Percentiles rank a stretch among this genome's conserved stretches.
Conservation (phyloP, 2,329 filamentous ascomycete genomes). For the Pyrenochaeta sp. region DNA sequence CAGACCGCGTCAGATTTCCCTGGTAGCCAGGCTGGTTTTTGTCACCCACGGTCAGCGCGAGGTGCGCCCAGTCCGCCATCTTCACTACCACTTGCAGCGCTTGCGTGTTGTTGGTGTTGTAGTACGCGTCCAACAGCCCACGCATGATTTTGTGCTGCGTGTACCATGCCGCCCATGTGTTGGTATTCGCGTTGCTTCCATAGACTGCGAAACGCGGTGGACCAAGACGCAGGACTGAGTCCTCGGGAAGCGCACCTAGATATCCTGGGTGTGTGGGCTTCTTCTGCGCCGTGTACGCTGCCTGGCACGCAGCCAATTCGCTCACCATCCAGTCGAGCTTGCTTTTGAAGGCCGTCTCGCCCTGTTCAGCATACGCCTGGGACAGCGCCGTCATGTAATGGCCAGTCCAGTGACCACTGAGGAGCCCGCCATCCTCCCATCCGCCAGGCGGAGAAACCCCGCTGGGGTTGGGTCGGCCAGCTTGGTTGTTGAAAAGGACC, state of each 20-base stretch:
- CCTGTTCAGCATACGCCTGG: conserved; percentile 19
- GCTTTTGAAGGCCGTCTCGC: conserved; percentile 13
- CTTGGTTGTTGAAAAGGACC: conserved; percentile 23
- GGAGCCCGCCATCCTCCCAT: conserved; percentile 22
- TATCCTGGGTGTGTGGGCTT: conserved; percentile 19
- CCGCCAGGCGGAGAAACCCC: conserved; percentile 16
- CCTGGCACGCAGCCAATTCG: conserved; percentile 18
- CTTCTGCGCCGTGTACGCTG: conserved; percentile 11
- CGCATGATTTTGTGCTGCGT: conserved; percentile 26
- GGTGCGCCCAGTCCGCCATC: conserved; percentile 24
- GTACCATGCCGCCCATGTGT: conserved; percentile 27
- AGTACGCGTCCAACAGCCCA: conserved; percentile 21
- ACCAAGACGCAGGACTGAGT: conserved; percentile 19
- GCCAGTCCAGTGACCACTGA: conserved; percentile 21
- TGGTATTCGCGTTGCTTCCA: conserved; percentile 11
- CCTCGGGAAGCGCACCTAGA: conserved; percentile 20
- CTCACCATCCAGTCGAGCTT: conserved; percentile 25
- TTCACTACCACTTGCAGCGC: conserved; percentile 21
- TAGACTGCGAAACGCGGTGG: conserved; percentile 22
- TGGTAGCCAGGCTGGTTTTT: conserved; percentile 21
- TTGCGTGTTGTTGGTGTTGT: conserved; percentile 22
- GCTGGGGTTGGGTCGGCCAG: conserved; percentile 20
- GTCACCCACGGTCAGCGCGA: conserved; percentile 6
- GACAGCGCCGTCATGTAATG: conserved; percentile 22
- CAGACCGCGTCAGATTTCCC: conserved; percentile 19